Conservation (phyloP, 805 yeast species). For the Candida coquimbonensis region DNA sequence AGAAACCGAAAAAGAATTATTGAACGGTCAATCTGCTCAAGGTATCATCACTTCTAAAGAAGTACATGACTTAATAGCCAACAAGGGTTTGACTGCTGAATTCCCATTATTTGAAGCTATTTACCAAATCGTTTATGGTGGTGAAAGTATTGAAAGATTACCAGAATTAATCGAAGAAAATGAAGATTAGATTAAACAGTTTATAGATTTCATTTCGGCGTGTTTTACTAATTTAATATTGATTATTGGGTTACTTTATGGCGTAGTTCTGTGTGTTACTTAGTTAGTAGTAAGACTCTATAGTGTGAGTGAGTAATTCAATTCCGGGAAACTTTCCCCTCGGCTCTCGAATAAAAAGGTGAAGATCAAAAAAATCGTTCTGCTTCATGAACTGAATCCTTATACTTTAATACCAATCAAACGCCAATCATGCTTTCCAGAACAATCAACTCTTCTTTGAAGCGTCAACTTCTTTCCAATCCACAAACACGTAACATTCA, state of each 20-base stretch:
- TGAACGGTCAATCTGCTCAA: conserved; percentile 96
- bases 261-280: background rate
- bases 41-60: conserved; percentile 88
- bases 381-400: too few relatives aligned
- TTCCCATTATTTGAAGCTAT: conserved; percentile 70
- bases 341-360: too few relatives aligned
- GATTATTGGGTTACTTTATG: background rate
- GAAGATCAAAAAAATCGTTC: too few relatives aligned
- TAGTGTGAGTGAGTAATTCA: too few relatives aligned
- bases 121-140: conserved; percentile 75
- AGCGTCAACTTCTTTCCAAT: background rate
- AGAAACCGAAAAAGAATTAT: conserved; percentile 76
- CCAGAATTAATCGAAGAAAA: conserved; percentile 58
- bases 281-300: too few relatives aligned
- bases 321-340: too few relatives aligned
- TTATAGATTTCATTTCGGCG: background rate
- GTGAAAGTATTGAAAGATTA: conserved; percentile 64
- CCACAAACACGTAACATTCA: too few relatives aligned
- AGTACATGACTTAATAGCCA: conserved; percentile 59
- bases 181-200: conserved; percentile 4
- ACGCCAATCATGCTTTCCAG: background rate
- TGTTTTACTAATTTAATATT: background rate
- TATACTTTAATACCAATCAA: too few relatives aligned
- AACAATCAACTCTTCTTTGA: background rate
- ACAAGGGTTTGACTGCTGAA: conserved; percentile 34